Evolutionary conservation across 164 flowering plant genomes (phyloP).

Genomic region (Chimonanthus salicifolius): DNA sequence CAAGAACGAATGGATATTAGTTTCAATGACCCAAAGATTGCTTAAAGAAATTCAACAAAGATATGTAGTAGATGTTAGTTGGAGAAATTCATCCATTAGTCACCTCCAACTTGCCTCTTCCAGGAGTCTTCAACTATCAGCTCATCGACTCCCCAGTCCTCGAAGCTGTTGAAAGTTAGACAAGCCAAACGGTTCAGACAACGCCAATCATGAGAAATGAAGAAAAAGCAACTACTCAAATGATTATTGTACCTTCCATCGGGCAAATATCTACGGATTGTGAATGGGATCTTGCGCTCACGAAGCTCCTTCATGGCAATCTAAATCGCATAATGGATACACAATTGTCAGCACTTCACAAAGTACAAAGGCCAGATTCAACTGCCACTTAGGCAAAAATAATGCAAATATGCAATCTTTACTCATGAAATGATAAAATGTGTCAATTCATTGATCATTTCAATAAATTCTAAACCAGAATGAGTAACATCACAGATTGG

Average conservation of each 20-base stretch:
- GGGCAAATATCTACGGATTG: conserved; percentile 82
- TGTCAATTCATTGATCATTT: background rate
- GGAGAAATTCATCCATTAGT: conserved; percentile 18
- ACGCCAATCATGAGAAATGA: background rate
- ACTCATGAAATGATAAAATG: background rate
- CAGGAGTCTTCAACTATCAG: conserved; percentile 92
- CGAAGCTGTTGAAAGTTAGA: conserved; percentile 40
- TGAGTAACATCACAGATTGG: background rate
- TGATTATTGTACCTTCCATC: conserved; percentile 71
- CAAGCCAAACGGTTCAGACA: background rate
- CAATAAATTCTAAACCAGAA: background rate
- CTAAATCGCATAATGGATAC: conserved; percentile 18
- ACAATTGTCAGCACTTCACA: background rate
- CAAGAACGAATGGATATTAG: too few species aligned
- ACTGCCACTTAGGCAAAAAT: background rate
- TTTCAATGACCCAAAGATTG: too few species aligned
- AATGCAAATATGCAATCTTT: background rate
- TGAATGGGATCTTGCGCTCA: conserved; percentile 83
- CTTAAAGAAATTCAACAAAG: too few species aligned
- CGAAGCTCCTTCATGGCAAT: conserved; percentile 97
- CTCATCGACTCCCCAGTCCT: conserved; percentile 97
- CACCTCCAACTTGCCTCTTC: conserved; percentile 97
- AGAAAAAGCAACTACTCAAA: background rate
- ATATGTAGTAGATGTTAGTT: too few species aligned
- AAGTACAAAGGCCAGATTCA: background rate